Base-by-base conservation (phyloP, 257 asterid species). In the Solanum habrochaites region DNA sequence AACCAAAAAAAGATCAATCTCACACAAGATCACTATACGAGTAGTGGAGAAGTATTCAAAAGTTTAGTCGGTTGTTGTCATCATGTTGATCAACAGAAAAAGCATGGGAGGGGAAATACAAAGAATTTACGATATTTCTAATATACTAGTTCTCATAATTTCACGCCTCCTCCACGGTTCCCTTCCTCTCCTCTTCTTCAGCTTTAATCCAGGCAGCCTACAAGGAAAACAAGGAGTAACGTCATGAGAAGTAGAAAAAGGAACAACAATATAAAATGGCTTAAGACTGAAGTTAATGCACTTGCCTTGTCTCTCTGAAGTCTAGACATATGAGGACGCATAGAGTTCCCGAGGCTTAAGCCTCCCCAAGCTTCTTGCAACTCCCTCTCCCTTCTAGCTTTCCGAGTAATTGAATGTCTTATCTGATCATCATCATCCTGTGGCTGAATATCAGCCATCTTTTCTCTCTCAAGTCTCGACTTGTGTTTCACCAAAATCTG, bases 131-230 rank as follows among this genome's bases (percentile, higher is more conserved):
- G 3, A 77, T n/a, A 11, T 43, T 77, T 25, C 12, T 25, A n/a
- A 42, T 77, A n/a, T n/a, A n/a, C n/a, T 12, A 3, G 58, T 74
- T 74, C 67, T 80, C 67, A 29, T 80, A 87, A 35, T 84, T 42
- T 86, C 85, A 78, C 87, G 7, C 39, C 25, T 72, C 88, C 64
- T 71, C 86, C 86, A 88, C 8, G 52, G 83, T 93, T 87, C 88
- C 90, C 80, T 85, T 93, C 88, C 91, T 92, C 86, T 95, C 96
- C 80, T 96, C 98, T 90, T 96, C 98, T 86, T 97, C 99, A 43
- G 99, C 99, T 91, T 93, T 87, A 42, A 93, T 87, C 99, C 99
- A 97, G 35, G 94, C 99, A 89, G 96, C 99, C 99, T 97, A 62
- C 84, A 71, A 9, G 86, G 18, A 84, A 85, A 15, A 45, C 43